Evolutionary conservation across 2,329 filamentous ascomycete species (phyloP).

Genomic region (Volutella citrinella): DNA sequence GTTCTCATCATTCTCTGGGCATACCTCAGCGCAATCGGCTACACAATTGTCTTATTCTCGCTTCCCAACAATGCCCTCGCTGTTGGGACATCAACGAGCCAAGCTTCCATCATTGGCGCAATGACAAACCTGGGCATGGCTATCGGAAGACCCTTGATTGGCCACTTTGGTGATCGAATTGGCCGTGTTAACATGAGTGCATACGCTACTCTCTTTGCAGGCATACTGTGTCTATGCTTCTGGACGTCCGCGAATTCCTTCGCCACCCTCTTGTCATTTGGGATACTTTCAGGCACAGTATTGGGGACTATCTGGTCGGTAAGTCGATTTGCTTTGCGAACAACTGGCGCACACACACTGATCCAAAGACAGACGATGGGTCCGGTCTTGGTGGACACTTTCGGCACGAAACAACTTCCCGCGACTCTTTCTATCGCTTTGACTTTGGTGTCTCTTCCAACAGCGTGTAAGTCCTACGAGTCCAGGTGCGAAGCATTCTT

Average conservation of each 20-base stretch:
- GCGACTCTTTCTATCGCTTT: no score
- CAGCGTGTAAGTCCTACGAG: no score
- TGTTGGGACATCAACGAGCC: conserved; percentile 4
- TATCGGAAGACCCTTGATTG: conserved; percentile 4
- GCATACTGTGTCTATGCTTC: conserved; percentile 6
- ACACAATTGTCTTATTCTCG: conserved; percentile 6
- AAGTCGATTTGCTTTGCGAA: no score
- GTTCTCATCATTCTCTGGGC: conserved; percentile 8
- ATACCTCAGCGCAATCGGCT: conserved; percentile 4
- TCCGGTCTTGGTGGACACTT: no score
- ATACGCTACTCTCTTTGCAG: conserved; percentile 1
- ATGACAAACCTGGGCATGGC: conserved; percentile 7
- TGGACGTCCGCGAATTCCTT: conserved; percentile 8
- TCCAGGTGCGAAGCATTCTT: no score
- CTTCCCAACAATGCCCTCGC: conserved; percentile 8
- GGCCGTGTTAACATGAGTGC: conserved; percentile 9
- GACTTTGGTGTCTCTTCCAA: no score
- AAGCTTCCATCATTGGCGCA: conserved; percentile 8
- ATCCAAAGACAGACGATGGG: no score
- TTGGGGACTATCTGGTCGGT: conserved; percentile 11
- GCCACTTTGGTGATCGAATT: conserved; percentile 8
- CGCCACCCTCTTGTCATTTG: not conserved
- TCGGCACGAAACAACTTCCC: no score
- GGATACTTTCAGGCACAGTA: conserved; percentile 4
- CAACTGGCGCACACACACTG: no score